Evolutionary conservation across 352 stramenopile species (phyloP), one percentile per base, ranked within the genome.

Genomic region (Globisporangium acanthophoron): DNA sequence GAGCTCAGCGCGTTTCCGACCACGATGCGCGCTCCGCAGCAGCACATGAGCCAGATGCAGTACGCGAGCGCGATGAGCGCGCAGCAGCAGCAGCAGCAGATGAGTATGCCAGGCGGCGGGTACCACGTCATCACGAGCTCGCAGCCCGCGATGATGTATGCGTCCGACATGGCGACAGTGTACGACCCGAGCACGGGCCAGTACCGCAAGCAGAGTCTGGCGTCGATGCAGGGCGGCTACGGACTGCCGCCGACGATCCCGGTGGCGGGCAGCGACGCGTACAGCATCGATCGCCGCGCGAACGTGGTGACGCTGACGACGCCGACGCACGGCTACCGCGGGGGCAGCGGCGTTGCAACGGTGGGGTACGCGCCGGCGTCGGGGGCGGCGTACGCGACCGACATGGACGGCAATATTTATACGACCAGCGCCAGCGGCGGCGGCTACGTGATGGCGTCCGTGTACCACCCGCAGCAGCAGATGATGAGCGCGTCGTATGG

Each of bases 101-200:
- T 45, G 21, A 43, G 27, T n/a, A 62, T 62, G 13, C 33, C 16
- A 4, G 21, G 47, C 37, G 12, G 24, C 29, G 40, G 18, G 7
- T 51, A 58, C 16, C 71, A 75, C 18, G 63, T 66, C 9, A 57
- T 56, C 55, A 35, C 21, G 39, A 24, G 56, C 11, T 61, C 60
- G 31, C 5, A 40, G 24, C 58, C 45, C 41, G 59, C 62, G 1
- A 78, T 77, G 62, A 65, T 85, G 73, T 82, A 85, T 54, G 45
- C 64, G 50, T 63, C 56, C 29, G 74, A 80, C 29, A 76, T 80
- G 68, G 29, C 58, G 5, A 68, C 71, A 11, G 65, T 71, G 18
- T 85, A 83, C 57, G 75, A 83, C 58, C 75, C 75, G 18, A 77
- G 68, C 3, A 82, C 75, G 68, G 63, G 52, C 3, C 75, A 82